These are phyloP conservation scores for thale cress (Arabidopsis thaliana) DNA, from an alignment of 345 rosid species.

Conservation along the genomic window TAIR10.1 NC_003076.8:7736501-7737000, in stretches of 20 bases:
- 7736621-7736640: constrained; percentile 12
- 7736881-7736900: constrained; percentile 92
- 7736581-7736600: neutral
- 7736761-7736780: constrained; percentile 79
- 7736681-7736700: constrained; percentile 27
- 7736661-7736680: neutral
- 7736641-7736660: constrained; percentile 13
- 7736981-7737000: constrained; percentile 77
- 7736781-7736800: constrained; percentile 65
- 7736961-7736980: constrained; percentile 74
- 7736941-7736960: constrained; percentile 76
- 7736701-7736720: constrained; percentile 11
- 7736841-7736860: constrained; percentile 66
- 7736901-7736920: constrained; percentile 84
- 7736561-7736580: neutral
- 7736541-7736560: neutral
- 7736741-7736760: constrained; percentile 8
- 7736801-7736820: constrained; percentile 59
- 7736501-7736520: neutral
- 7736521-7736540: neutral
- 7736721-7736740: constrained; percentile 5
- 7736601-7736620: neutral
- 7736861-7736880: constrained; percentile 80
- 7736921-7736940: constrained; percentile 74
- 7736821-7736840: constrained; percentile 76